A percentile compares a stretch with the other conserved stretches of the same genome.
These are phyloP conservation scores for Globisporangium paroecandrum DNA, from an alignment of 352 stramenopile species.

Conservation along the genomic window DNA sequence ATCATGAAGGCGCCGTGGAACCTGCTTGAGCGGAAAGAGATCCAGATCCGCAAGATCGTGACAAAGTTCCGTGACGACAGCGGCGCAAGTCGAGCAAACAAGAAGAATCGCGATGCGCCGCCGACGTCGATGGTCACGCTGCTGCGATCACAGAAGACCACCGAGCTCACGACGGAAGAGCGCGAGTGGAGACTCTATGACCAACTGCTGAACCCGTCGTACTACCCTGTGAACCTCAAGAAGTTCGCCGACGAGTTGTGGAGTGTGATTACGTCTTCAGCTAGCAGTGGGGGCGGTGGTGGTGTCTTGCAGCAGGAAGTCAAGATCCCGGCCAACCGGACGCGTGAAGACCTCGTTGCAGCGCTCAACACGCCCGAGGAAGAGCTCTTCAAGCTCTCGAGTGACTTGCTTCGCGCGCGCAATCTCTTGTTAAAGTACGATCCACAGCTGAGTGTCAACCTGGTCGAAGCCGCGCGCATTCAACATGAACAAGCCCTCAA, in stretches of 20 bases:
- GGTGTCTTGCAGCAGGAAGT: slow-evolving; percentile 15
- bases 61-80: slow-evolving; percentile 63
- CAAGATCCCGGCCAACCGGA: slow-evolving; percentile 36
- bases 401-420: slow-evolving; percentile 49
- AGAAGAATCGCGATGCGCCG: slow-evolving; percentile 17
- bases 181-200: slow-evolving; percentile 70
- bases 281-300: background rate
- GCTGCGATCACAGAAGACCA: slow-evolving; percentile 44
- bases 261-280: background rate
- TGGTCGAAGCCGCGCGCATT: slow-evolving; percentile 39
- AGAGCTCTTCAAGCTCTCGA: slow-evolving; percentile 66
- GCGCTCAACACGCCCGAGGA: slow-evolving; percentile 68
- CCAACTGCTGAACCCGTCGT: slow-evolving; percentile 64
- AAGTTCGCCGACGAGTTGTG: slow-evolving; percentile 26
- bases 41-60: slow-evolving; percentile 69
- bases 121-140: slow-evolving; percentile 37
- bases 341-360: slow-evolving; percentile 52
- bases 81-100: background rate
- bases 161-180: slow-evolving; percentile 58
- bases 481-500: slow-evolving; percentile 29
- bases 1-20: slow-evolving; percentile 77
- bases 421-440: slow-evolving; percentile 71
- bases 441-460: slow-evolving; percentile 43
- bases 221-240: slow-evolving; percentile 58
- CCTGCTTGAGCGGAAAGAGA: slow-evolving; percentile 67